These are phyloP conservation scores for Parachaetomium inaequale DNA, from an alignment of 495 filamentous ascomycete species.

Conservation along the genomic window DNA sequence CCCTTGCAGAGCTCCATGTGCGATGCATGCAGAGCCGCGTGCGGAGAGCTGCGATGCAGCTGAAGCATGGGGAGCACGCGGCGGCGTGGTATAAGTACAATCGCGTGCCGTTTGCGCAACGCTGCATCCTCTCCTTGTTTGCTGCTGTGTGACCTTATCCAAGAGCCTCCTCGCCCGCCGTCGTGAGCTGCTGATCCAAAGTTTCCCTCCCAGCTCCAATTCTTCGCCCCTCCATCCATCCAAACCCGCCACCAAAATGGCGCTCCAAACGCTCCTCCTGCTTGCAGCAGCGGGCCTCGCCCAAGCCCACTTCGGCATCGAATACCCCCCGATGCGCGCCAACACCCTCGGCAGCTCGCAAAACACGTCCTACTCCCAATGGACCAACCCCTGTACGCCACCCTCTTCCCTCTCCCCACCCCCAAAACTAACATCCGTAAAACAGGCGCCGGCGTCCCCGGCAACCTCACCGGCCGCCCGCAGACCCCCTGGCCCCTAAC, in stretches of 20 bases:
- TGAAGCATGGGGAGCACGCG: background rate
- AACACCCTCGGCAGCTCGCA: conserved; percentile 39
- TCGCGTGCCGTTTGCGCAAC: background rate
- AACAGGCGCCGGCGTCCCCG: conserved; percentile 54
- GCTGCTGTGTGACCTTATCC: too few relatives aligned
- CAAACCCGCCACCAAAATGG: conserved; percentile 30
- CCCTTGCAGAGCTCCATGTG: background rate
- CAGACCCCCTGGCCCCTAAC: conserved; percentile 59
- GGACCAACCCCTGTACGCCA: conserved; percentile 54
- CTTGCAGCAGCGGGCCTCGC: conserved; percentile 37
- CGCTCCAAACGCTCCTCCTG: conserved; percentile 29
- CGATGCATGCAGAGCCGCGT: conserved; percentile 2
- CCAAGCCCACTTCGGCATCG: conserved; percentile 55
- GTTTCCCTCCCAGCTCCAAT: background rate
- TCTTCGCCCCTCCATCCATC: background rate
- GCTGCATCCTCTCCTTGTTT: background rate
- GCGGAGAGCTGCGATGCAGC: background rate
- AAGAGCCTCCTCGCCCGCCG: too few relatives aligned
- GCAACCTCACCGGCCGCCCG: conserved; percentile 43
- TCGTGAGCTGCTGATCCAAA: background rate
- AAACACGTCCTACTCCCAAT: conserved; percentile 47
- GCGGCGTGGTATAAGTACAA: too few relatives aligned
- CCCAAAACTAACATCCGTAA: conserved; percentile 12
- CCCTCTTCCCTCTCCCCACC: conserved; percentile 7
- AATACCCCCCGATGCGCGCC: conserved; percentile 56